These are phyloP conservation scores for Aspergillus pseudoterreus DNA, from an alignment of 2,329 filamentous ascomycete genomes.

Conservation along the genomic window DNA sequence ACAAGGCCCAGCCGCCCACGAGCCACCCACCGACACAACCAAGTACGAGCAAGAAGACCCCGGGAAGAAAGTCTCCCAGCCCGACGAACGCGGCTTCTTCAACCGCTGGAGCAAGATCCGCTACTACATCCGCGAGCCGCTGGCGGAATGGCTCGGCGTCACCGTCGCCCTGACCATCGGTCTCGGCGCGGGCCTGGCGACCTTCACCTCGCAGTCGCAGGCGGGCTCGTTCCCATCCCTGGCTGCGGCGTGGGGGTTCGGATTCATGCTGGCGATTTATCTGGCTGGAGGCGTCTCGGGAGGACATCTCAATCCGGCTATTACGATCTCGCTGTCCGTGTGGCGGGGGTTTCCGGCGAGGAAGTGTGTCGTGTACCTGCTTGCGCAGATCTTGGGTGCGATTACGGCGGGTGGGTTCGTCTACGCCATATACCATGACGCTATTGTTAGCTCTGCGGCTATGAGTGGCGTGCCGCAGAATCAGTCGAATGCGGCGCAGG, in stretches of 20 bases:
- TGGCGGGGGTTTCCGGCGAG: conserved; percentile 34
- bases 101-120: conserved; percentile 27
- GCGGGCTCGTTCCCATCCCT: conserved; percentile 21
- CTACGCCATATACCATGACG: conserved; percentile 35
- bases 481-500: conserved; percentile 9
- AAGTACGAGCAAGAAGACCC: background rate
- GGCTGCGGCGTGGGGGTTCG: conserved; percentile 25
- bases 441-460: conserved; percentile 22
- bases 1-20: conserved; percentile 1
- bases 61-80: background rate
- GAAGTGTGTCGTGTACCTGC: conserved; percentile 24
- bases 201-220: conserved; percentile 17
- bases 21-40: background rate
- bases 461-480: conserved; percentile 8
- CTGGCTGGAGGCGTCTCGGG: conserved; percentile 46
- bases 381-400: conserved; percentile 33
- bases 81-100: background rate
- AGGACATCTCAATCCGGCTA: conserved; percentile 47
- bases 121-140: conserved; percentile 22
- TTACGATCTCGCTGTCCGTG: conserved; percentile 35
- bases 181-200: conserved; percentile 22
- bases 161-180: conserved; percentile 28
- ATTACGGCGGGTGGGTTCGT: conserved; percentile 32
- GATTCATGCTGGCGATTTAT: conserved; percentile 41
- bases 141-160: conserved; percentile 30